A percentile compares a stretch with the other conserved stretches of the same genome.
Evolutionary conservation across 176 grass and related monocot species (phyloP).

Genomic region (Juncus effusus): DNA sequence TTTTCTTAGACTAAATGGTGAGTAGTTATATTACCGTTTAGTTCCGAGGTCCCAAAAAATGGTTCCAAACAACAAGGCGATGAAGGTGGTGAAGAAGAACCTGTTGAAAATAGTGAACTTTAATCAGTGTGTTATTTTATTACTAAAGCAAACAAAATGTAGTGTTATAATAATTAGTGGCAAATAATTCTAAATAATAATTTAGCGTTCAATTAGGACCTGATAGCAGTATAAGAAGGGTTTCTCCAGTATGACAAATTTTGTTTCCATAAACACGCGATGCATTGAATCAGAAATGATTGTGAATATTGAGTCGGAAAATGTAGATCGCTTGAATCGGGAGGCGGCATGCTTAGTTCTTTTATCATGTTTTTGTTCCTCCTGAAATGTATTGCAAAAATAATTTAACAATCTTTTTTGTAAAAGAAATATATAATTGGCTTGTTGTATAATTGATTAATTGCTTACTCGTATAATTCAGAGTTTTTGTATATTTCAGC

Average conservation of each 20-base stretch:
- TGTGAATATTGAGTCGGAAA: background rate
- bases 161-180: too few species aligned
- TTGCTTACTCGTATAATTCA: constrained; percentile 1
- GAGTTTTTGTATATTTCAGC: background rate
- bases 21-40: background rate
- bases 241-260: constrained; percentile 8
- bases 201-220: background rate
- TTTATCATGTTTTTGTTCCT: constrained; percentile 9
- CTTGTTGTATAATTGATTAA: background rate
- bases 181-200: too few species aligned
- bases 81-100: constrained; percentile 12
- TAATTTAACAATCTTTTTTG: too few species aligned
- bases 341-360: constrained; percentile 6
- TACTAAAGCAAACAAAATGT: too few species aligned
- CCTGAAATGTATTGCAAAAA: background rate
- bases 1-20: too few species aligned
- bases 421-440: background rate
- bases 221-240: constrained; percentile 10
- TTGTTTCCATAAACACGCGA: constrained; percentile 3
- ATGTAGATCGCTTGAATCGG: constrained; percentile 2
- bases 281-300: background rate
- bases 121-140: too few species aligned
- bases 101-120: background rate
- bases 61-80: background rate
- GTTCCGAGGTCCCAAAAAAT: constrained; percentile 5